Evolutionary conservation across 805 yeast genomes (phyloP).

Genomic region (Metschnikowia peoriensis): DNA sequence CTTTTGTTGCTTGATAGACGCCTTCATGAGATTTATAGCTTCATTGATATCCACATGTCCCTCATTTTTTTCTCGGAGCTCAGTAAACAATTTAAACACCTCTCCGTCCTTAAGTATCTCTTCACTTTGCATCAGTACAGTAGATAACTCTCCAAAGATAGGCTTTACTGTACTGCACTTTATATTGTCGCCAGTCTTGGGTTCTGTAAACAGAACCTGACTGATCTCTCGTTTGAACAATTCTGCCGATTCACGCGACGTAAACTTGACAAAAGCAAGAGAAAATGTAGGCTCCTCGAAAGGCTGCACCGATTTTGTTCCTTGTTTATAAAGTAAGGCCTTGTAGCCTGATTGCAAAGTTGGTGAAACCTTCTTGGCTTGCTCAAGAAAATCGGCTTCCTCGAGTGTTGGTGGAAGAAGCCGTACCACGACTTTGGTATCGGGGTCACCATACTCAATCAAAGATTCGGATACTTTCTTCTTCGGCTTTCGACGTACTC

Average conservation of each 20-base stretch:
- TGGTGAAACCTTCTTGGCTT: constrained; percentile 18
- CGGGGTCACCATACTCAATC: constrained; percentile 18
- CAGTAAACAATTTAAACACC: constrained; percentile 6
- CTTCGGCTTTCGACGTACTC: constrained; percentile 1
- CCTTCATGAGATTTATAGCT: neutral
- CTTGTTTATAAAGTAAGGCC: constrained; percentile 18
- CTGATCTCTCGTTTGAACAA: constrained; percentile 12
- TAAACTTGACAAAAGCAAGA: constrained; percentile 19
- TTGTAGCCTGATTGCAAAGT: neutral
- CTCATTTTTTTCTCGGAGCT: constrained; percentile 4
- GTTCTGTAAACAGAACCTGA: constrained; percentile 25
- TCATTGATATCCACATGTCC: constrained; percentile 6
- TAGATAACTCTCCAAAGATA: constrained; percentile 13
- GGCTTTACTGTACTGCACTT: constrained; percentile 15
- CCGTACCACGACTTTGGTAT: constrained; percentile 16
- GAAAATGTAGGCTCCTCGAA: constrained; percentile 23
- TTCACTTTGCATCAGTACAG: constrained; percentile 21
- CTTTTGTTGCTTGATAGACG: neutral
- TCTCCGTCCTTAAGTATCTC: neutral
- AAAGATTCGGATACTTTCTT: neutral
- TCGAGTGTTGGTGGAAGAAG: constrained; percentile 25
- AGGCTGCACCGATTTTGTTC: constrained; percentile 15
- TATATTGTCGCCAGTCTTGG: constrained; percentile 25
- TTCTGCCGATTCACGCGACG: constrained; percentile 6
- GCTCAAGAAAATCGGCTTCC: constrained; percentile 18